Evolutionary conservation across 2,329 filamentous ascomycete species (phyloP).

Genomic region (Exophiala calicioides): DNA sequence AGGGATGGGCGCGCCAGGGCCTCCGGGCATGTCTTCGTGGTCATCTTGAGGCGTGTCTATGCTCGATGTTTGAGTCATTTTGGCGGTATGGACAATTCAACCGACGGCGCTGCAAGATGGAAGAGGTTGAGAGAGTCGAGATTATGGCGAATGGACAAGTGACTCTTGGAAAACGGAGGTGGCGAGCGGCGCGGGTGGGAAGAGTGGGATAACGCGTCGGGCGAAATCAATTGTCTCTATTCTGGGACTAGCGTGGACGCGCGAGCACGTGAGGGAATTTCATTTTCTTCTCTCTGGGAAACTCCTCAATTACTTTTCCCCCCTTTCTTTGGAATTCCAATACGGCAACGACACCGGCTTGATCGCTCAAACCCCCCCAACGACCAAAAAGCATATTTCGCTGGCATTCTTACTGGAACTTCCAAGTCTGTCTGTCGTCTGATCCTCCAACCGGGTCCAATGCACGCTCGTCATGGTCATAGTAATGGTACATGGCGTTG

Average conservation of each 20-base stretch:
- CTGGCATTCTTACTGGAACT: no score
- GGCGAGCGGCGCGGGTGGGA: no score
- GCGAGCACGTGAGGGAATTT: constrained; percentile 1
- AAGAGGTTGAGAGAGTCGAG: not conserved
- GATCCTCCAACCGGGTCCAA: no score
- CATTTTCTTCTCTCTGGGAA: no score
- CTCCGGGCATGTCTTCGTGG: constrained; percentile 70
- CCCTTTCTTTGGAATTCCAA: no score
- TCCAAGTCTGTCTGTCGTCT: no score
- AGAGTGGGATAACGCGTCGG: no score
- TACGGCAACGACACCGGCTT: no score
- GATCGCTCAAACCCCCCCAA: no score
- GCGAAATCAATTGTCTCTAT: not conserved
- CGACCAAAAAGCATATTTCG: no score
- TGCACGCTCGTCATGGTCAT: not conserved
- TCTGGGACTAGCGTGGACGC: not conserved
- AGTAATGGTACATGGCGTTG: not conserved
- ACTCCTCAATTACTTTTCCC: no score
- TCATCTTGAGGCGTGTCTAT: constrained; percentile 27
- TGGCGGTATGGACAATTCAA: no score
- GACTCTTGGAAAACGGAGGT: not conserved
- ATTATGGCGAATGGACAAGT: not conserved
- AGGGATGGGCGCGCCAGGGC: constrained; percentile 91
- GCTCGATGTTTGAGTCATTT: constrained; percentile 30
- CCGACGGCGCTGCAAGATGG: not conserved